These are phyloP conservation scores for Ophiostoma novo-ulmi DNA, from an alignment of 2,329 filamentous ascomycete genomes.

Conservation along the genomic window DNA sequence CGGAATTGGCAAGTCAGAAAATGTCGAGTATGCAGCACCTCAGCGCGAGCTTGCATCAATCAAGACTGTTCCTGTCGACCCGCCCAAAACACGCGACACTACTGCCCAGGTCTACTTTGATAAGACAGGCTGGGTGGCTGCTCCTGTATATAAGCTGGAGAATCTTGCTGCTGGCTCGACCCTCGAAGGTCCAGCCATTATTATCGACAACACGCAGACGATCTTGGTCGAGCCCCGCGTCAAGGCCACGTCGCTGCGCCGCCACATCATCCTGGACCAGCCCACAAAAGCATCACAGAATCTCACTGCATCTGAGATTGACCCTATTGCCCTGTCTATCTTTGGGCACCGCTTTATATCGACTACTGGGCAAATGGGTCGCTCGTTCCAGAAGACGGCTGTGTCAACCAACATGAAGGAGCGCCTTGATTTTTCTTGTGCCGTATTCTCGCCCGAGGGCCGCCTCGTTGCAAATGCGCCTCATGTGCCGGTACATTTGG, in stretches of 20 bases:
- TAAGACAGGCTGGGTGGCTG: no score
- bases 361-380: constrained; percentile 79
- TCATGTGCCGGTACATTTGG: constrained; percentile 73
- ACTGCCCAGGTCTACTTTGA: no score
- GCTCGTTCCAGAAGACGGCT: constrained; percentile 70
- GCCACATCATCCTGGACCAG: no score
- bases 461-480: constrained; percentile 74
- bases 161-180: no score
- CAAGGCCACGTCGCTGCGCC: no score
- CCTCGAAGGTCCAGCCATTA: constrained; percentile 68
- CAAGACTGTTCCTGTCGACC: constrained; percentile 27
- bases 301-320: constrained; percentile 39
- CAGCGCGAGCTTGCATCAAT: no score
- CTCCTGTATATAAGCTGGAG: no score
- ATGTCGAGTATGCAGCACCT: constrained; percentile 7
- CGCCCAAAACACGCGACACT: no score
- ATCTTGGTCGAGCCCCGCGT: constrained; percentile 71
- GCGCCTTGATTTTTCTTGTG: constrained; percentile 76
- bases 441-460: constrained; percentile 69
- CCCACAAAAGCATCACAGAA: no score
- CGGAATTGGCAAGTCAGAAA: constrained; percentile 62
- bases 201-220: constrained; percentile 83
- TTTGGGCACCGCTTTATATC: constrained; percentile 82
- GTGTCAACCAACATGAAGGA: constrained; percentile 80
- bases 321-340: constrained; percentile 72